Evolutionary conservation across 345 rosid genomes (phyloP).

Genomic region (Pelargonium nanum): DNA sequence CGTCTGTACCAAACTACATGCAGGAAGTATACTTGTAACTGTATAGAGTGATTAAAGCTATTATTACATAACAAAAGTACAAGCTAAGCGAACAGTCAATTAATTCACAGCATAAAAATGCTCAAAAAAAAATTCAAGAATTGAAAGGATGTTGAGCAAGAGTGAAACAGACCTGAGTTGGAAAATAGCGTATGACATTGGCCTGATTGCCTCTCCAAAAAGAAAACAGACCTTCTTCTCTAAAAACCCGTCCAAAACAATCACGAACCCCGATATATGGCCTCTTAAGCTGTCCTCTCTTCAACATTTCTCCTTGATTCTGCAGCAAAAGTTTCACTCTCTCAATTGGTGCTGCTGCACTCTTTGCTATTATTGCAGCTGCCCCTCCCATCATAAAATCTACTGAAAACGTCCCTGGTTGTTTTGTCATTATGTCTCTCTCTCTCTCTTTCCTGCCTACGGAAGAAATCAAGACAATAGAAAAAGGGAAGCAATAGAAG

Average conservation of each 20-base stretch:
- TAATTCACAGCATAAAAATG: not conserved
- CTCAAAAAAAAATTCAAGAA: not conserved
- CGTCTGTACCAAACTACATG: not conserved
- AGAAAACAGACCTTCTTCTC: conserved; percentile 72
- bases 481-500: no score
- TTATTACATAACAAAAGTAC: not conserved
- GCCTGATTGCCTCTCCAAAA: conserved; percentile 98
- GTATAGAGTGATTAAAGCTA: not conserved
- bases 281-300: conserved; percentile 52
- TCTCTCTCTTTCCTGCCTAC: conserved; percentile 3
- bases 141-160: not conserved
- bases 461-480: not conserved
- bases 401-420: conserved; percentile 54
- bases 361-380: conserved; percentile 67
- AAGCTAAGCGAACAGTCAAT: not conserved
- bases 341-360: conserved; percentile 83
- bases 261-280: conserved; percentile 58
- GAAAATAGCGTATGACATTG: conserved; percentile 79
- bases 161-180: conserved; percentile 57
- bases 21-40: no score
- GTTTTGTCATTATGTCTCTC: conserved; percentile 22
- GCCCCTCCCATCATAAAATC: conserved; percentile 77
- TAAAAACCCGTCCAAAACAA: conserved; percentile 63
- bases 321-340: conserved; percentile 89
- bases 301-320: conserved; percentile 88